Percentiles rank a stretch among this genome's conserved stretches.
These are phyloP conservation scores for Entrophospora sp. DNA, from an alignment of 192 early-diverging fungal genomes.

Conservation along the genomic window DNA sequence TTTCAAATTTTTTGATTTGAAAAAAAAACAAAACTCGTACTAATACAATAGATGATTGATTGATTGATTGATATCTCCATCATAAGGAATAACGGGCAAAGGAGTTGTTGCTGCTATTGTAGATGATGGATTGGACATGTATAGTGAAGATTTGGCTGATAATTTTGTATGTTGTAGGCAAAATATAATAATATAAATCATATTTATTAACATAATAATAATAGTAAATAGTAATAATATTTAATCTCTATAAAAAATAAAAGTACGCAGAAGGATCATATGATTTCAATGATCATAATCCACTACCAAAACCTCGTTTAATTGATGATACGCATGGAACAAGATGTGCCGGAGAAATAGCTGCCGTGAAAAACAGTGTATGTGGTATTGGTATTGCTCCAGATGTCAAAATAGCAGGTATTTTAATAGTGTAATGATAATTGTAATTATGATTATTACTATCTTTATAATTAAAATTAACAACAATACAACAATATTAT, in stretches of 20 bases:
- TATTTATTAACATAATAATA: no score
- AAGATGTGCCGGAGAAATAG: constrained; percentile 95
- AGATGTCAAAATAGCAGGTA: constrained; percentile 77
- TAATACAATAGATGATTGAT: neutral
- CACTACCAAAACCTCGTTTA: constrained; percentile 64
- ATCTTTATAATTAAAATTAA: neutral
- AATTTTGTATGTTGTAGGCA: constrained; percentile 85
- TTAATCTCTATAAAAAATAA: no score
- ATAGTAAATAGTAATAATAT: no score
- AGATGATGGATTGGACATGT: constrained; percentile 92
- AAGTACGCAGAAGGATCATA: constrained; percentile 80
- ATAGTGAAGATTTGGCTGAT: constrained; percentile 68
- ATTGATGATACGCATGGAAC: constrained; percentile 90
- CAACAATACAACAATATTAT: neutral
- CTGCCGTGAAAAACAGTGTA: constrained; percentile 77
- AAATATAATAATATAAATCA: no score
- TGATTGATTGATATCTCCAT: neutral
- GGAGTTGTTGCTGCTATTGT: constrained; percentile 83
- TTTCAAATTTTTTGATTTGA: neutral
- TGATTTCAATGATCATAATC: constrained; percentile 83
- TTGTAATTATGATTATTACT: constrained; percentile 4
- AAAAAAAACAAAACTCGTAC: neutral
- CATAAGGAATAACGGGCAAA: constrained; percentile 71
- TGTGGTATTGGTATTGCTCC: constrained; percentile 94
- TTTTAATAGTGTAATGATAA: no score